Conservation (phyloP, 148 eudicot species). For the Spergularia bocconei region DNA sequence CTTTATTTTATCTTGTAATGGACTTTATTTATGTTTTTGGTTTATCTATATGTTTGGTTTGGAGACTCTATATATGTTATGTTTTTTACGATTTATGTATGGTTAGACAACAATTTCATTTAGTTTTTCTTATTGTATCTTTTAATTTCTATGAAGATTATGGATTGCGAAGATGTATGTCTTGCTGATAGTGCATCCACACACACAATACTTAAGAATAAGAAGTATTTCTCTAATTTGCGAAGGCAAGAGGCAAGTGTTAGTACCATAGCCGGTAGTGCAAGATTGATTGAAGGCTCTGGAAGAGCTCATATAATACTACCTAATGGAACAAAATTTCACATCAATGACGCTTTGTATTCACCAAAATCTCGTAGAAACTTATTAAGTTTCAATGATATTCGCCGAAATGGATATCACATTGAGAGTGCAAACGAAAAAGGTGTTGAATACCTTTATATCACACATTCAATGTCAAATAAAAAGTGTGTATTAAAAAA, state of each 20-base stretch:
- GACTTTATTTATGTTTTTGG: neutral
- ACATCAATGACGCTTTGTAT: neutral
- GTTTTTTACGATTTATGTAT: too few relatives aligned
- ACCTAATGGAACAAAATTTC: neutral
- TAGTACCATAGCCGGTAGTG: neutral
- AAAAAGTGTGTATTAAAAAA: neutral
- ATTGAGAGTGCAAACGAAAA: neutral
- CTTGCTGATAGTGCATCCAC: neutral
- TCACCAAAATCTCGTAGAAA: neutral
- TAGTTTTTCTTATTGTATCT: neutral
- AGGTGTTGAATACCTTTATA: neutral
- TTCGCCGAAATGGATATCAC: conserved; percentile 1
- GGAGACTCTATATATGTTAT: too few relatives aligned
- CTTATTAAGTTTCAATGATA: neutral
- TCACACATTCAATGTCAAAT: neutral
- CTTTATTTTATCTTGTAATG: neutral
- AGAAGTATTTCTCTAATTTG: too few relatives aligned
- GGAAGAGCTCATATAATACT: neutral
- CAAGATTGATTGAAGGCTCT: conserved; percentile 2
- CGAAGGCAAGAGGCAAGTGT: too few relatives aligned
- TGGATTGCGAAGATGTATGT: neutral
- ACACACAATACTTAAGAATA: too few relatives aligned
- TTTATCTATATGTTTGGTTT: neutral
- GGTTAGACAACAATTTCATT: neutral
- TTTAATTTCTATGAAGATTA: neutral